phyloP scores from a whole-genome alignment of 2,329 filamentous ascomycete genomes.

The Stachybotrys elegans region DNA sequence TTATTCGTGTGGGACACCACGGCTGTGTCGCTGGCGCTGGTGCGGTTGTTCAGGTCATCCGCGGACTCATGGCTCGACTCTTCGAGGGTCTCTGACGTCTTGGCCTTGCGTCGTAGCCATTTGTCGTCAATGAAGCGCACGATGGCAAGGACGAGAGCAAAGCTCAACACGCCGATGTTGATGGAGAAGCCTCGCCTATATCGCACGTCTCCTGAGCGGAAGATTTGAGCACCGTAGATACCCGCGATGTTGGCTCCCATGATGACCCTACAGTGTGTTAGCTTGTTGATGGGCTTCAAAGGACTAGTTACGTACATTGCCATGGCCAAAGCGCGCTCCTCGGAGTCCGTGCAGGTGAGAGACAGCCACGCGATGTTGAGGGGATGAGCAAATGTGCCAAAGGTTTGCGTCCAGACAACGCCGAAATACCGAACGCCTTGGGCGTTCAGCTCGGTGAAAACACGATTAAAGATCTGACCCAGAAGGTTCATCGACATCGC shows the following conservation, averaged over 20 bases:
- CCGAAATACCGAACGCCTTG: constrained; percentile 46
- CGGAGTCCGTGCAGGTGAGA: constrained; percentile 48
- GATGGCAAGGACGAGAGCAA: constrained; percentile 36
- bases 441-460: constrained; percentile 39
- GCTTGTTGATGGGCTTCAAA: not conserved
- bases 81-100: too few relatives aligned
- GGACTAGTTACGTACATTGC: constrained; percentile 36
- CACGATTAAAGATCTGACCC: constrained; percentile 49
- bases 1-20: too few relatives aligned
- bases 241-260: constrained; percentile 59
- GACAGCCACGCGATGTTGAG: constrained; percentile 59
- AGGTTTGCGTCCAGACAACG: constrained; percentile 50
- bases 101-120: constrained; percentile 13
- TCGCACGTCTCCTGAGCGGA: constrained; percentile 47
- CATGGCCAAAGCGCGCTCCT: constrained; percentile 55
- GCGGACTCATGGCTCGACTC: too few relatives aligned
- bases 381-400: constrained; percentile 49
- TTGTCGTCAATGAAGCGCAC: constrained; percentile 38
- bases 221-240: constrained; percentile 57
- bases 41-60: too few relatives aligned
- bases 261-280: constrained; percentile 36
- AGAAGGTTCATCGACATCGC: constrained; percentile 42
- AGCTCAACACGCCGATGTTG: constrained; percentile 35
- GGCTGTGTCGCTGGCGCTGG: too few relatives aligned
- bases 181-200: constrained; percentile 47